Percentiles rank a stretch among this genome's conserved stretches.
Evolutionary conservation across 2,329 filamentous ascomycete genomes (phyloP).

Genomic region (Penicillium sp.): DNA sequence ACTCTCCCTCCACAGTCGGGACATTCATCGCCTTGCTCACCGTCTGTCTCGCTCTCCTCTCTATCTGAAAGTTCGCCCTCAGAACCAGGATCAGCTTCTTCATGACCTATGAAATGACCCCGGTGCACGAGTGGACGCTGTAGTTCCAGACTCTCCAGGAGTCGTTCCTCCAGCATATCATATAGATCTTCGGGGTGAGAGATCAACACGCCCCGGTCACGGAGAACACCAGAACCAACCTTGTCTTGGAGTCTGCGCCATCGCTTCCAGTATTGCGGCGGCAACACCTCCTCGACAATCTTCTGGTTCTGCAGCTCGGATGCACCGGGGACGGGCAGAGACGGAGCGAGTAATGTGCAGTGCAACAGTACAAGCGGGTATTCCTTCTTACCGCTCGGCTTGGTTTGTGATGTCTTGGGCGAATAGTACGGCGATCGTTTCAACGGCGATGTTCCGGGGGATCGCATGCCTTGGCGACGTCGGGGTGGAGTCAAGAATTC

Average conservation of each 20-base stretch:
- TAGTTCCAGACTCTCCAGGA: slow-evolving; percentile 66
- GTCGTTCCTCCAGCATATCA: slow-evolving; percentile 66
- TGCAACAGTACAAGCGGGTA: slow-evolving; percentile 67
- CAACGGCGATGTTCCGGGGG: slow-evolving; percentile 39
- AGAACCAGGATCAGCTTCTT: slow-evolving; percentile 37
- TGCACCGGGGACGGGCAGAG: slow-evolving; percentile 54
- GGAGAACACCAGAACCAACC: slow-evolving; percentile 58
- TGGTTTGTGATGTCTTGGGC: slow-evolving; percentile 35
- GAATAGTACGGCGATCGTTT: slow-evolving; percentile 46
- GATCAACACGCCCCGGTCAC: slow-evolving; percentile 65
- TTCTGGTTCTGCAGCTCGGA: slow-evolving; percentile 44
- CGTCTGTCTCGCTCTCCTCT: slow-evolving; percentile 45
- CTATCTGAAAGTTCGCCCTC: slow-evolving; percentile 36
- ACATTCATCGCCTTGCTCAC: slow-evolving; percentile 52
- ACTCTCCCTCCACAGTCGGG: slow-evolving; percentile 58
- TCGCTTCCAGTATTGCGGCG: slow-evolving; percentile 51
- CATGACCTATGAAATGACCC: slow-evolving; percentile 60
- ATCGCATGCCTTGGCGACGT: slow-evolving; percentile 40
- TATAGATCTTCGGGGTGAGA: slow-evolving; percentile 68
- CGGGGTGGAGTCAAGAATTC: slow-evolving; percentile 47
- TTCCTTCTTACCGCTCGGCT: slow-evolving; percentile 51
- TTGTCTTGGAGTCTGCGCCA: slow-evolving; percentile 63
- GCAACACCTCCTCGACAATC: slow-evolving; percentile 58
- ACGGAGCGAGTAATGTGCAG: slow-evolving; percentile 63
- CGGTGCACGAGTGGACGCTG: slow-evolving; percentile 61